Evolutionary conservation across 2,329 filamentous ascomycete species (phyloP), one percentile per base, ranked within the genome.

Genomic region (Scolecobasidium constrictum): DNA sequence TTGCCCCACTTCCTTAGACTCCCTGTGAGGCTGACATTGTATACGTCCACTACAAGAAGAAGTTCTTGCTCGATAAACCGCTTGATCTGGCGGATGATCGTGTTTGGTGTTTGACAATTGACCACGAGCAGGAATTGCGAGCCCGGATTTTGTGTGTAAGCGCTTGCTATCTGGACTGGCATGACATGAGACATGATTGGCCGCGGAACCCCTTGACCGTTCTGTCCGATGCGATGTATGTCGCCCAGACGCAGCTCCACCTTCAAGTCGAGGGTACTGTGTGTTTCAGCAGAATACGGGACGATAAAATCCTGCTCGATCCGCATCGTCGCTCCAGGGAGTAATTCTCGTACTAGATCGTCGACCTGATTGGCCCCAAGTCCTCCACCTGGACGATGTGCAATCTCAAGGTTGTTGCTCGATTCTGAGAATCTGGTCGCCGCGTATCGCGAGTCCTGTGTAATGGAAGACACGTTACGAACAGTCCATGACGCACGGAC

Each of bases 251-350:
- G 47, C 7, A 50, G 46, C 9, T 47, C 41, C 7, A 50, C 18
- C 9, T 36, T 37, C 15, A 50, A 43, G 19, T 48, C 38, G n/a
- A 43, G 41, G 18, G 42, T 36, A 17, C 40, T 48, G 23, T 41
- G 49, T 17, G 42, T 43, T 38, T 45, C 38, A 13, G 40, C 41
- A 22, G 38, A 21, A 11, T 20, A 19, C 11, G 45, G 22, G n/a
- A 49, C 49, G 11, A n/a, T 35, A 38, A 50, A 50, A 31, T 46
- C 42, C 22, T 50, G 46, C 17, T 48, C 46, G 15, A 50, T 48
- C 4, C 43, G 40, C 16, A 48, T 43, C 37, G 39, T 38, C 12
- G 43, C 43, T 4, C 42, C 40, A 2, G 49, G 49, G 11, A 43
- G 42, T 11, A 50, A 34, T 15, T 40, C 41, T 13, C 40, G 31